A percentile compares a stretch with the other conserved stretches of the same genome.
Evolutionary conservation across 225 moss, liverwort and hornwort genomes (phyloP).

Genomic region (Pleurozium schreberi): DNA sequence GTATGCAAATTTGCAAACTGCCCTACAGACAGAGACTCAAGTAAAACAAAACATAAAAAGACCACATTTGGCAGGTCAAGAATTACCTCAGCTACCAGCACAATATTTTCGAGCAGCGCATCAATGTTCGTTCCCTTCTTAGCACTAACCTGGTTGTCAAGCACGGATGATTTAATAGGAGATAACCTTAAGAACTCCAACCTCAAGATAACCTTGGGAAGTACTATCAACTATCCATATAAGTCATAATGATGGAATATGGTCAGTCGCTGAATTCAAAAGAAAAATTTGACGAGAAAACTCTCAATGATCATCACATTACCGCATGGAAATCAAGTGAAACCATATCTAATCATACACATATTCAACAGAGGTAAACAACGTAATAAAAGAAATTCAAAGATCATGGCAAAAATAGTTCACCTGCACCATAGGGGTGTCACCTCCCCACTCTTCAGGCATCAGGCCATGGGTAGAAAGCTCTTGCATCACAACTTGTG

Average conservation of each 20-base stretch:
- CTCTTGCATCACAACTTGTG: conserved; percentile 86
- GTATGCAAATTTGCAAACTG: not conserved
- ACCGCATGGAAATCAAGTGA: not conserved
- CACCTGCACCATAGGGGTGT: conserved; percentile 80
- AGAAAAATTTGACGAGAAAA: not conserved
- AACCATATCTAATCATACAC: not conserved
- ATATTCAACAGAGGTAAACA: not conserved
- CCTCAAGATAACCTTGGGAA: not conserved
- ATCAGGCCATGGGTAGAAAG: conserved; percentile 70
- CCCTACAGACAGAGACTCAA: not conserved
- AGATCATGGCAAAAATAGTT: not conserved
- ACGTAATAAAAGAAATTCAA: not conserved
- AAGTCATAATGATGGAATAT: not conserved
- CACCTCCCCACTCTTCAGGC: conserved; percentile 98
- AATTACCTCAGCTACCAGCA: conserved; percentile 86
- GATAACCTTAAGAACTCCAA: not conserved
- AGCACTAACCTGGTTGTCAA: conserved; percentile 65
- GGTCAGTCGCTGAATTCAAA: not conserved
- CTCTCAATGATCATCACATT: not conserved
- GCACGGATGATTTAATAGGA: not conserved
- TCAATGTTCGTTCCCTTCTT: conserved; percentile 68
- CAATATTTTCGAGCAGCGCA: conserved; percentile 60
- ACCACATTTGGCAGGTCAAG: not conserved
- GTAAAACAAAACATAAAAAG: not conserved
- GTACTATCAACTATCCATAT: not conserved